These are phyloP conservation scores for Pezicula carpinea DNA, from an alignment of 2,329 filamentous ascomycete species.

Conservation along the genomic window DNA sequence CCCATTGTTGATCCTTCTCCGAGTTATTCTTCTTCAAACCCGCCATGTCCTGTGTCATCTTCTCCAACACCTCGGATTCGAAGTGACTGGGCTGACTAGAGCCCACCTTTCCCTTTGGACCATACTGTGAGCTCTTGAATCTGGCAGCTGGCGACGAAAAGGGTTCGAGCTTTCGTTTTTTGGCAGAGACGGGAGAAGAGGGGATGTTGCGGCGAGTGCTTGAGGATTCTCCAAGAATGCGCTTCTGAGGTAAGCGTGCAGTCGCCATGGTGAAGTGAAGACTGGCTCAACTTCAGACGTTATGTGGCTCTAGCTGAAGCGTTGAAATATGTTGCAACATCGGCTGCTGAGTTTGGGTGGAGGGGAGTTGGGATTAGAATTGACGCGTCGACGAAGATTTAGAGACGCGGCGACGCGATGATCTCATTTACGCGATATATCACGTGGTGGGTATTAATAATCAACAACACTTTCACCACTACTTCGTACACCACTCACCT, in stretches of 20 bases:
- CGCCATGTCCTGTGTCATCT: constrained; percentile 88
- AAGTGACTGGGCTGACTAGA: constrained; percentile 83
- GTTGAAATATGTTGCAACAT: background rate
- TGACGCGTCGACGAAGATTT: background rate
- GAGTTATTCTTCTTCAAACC: constrained; percentile 80
- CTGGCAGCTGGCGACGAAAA: constrained; percentile 51
- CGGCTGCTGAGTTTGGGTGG: background rate
- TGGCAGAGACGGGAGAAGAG: constrained; percentile 41
- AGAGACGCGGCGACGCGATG: background rate
- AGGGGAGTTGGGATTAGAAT: background rate
- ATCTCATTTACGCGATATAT: constrained; percentile 2
- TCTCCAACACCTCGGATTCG: constrained; percentile 90
- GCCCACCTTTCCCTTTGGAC: constrained; percentile 55
- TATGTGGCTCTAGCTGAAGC: too few species aligned
- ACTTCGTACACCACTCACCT: too few species aligned
- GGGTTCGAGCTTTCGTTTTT: constrained; percentile 79
- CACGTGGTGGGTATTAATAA: background rate
- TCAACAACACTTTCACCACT: too few species aligned
- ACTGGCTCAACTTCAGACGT: too few species aligned
- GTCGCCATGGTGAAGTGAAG: constrained; percentile 23
- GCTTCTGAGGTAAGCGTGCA: constrained; percentile 61
- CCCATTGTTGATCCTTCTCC: constrained; percentile 93
- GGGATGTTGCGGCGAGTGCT: constrained; percentile 59
- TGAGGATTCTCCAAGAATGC: constrained; percentile 64
- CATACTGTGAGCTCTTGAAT: constrained; percentile 60